phyloP scores from a whole-genome alignment of 306 rosid genomes.

The Cucumis cinereus region DNA sequence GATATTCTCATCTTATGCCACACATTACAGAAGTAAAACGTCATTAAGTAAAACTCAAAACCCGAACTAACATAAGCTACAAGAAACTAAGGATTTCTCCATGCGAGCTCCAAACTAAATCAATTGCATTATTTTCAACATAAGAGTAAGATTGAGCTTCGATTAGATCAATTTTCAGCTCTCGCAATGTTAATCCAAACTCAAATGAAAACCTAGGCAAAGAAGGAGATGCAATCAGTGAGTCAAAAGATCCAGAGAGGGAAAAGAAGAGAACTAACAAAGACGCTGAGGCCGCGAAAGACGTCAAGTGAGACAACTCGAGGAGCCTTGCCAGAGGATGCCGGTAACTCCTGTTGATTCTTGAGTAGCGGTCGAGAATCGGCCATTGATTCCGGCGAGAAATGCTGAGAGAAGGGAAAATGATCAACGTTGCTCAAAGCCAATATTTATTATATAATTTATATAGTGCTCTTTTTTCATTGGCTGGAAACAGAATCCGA shows the following conservation, averaged over 20 bases:
- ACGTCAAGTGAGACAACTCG: conserved; percentile 78
- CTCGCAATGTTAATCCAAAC: background rate
- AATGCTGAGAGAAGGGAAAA: background rate
- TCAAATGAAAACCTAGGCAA: background rate
- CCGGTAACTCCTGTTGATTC: conserved; percentile 13
- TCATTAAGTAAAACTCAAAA: background rate
- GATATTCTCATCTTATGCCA: background rate
- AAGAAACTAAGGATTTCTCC: background rate
- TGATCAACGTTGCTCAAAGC: background rate
- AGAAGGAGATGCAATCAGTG: background rate
- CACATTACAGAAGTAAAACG: background rate
- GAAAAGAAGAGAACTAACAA: conserved; percentile 25
- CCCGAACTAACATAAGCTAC: background rate
- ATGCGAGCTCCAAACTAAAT: background rate
- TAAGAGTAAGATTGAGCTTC: background rate
- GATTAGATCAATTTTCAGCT: background rate
- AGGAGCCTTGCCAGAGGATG: conserved; percentile 12
- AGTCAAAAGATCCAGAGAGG: background rate
- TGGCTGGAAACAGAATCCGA: background rate
- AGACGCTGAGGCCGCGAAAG: conserved; percentile 90
- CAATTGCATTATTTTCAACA: background rate
- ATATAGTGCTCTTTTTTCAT: background rate
- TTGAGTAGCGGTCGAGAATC: conserved; percentile 24
- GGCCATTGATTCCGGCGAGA: conserved; percentile 27
- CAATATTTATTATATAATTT: background rate